Percentiles rank a stretch among this genome's conserved stretches.
Conservation (phyloP, 2,329 filamentous ascomycete species). For the Pyricularia grisea region DNA sequence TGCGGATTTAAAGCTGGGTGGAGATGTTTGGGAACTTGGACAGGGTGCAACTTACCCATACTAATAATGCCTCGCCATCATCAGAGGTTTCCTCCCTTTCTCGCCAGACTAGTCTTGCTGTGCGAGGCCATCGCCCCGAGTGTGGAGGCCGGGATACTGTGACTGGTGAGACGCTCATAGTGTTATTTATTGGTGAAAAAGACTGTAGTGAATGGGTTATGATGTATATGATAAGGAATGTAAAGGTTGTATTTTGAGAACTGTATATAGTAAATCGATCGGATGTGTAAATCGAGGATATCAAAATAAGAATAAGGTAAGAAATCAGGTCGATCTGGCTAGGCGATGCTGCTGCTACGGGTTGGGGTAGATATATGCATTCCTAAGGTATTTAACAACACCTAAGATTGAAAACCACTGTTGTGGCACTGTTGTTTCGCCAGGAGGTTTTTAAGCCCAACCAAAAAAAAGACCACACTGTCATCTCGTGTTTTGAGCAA, state of each 20-base stretch:
- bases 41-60: background rate
- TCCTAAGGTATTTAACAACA: background rate
- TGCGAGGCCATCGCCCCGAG: slow-evolving; percentile 5
- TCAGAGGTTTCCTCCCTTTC: background rate
- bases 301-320: background rate
- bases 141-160: slow-evolving; percentile 1
- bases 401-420: too few relatives aligned
- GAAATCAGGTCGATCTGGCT: background rate
- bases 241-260: background rate
- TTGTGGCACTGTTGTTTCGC: background rate
- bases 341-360: background rate
- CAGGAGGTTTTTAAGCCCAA: too few relatives aligned
- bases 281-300: background rate
- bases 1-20: too few relatives aligned
- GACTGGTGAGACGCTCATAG: background rate
- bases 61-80: background rate
- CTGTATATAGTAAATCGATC: too few relatives aligned
- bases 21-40: too few relatives aligned
- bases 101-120: slow-evolving; percentile 5
- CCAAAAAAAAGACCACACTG: background rate
- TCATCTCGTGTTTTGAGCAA: background rate
- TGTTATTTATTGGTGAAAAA: background rate
- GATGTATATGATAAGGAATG: too few relatives aligned
- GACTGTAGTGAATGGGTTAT: background rate
- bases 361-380: background rate